Evolutionary conservation across 1,284 basidiomycete species (phyloP).

Genomic region (Cutaneotrichosporon sp.): DNA sequence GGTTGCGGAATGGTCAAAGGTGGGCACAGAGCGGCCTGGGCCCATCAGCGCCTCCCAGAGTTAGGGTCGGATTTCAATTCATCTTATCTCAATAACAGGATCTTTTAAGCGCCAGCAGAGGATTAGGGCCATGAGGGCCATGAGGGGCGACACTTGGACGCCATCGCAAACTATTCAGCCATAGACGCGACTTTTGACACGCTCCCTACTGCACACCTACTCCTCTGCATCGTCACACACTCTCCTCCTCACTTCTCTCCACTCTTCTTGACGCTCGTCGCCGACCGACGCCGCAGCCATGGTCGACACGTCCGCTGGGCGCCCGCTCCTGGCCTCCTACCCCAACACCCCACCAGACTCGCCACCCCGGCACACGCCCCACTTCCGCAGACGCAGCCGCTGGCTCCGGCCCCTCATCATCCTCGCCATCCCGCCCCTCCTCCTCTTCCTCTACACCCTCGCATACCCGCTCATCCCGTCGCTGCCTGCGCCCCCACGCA

Average conservation of each 20-base stretch:
- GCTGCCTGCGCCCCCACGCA: slow-evolving; percentile 43
- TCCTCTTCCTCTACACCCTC: slow-evolving; percentile 39
- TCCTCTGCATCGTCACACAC: neutral
- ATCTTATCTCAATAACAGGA: neutral
- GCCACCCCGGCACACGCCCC: neutral
- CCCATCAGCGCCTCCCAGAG: too few relatives aligned
- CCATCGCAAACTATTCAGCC: neutral
- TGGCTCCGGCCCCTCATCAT: slow-evolving; percentile 34
- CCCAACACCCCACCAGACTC: neutral
- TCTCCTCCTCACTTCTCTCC: neutral
- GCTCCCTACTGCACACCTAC: neutral
- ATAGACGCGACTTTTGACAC: neutral
- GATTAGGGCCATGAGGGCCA: too few relatives aligned
- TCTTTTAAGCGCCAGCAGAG: too few relatives aligned
- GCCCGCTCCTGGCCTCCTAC: neutral
- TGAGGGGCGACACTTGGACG: too few relatives aligned
- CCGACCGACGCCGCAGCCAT: neutral
- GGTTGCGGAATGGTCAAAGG: too few relatives aligned
- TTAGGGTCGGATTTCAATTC: neutral
- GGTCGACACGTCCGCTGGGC: neutral
- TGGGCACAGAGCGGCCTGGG: too few relatives aligned
- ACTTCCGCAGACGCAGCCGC: slow-evolving; percentile 14
- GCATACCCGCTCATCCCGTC: slow-evolving; percentile 44
- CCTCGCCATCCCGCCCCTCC: slow-evolving; percentile 34
- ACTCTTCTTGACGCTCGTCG: too few relatives aligned